Evolutionary conservation across 768 basidiomycete species (phyloP), one percentile per base, ranked within the genome.

Genomic region (Pulveroboletus ravenelii): DNA sequence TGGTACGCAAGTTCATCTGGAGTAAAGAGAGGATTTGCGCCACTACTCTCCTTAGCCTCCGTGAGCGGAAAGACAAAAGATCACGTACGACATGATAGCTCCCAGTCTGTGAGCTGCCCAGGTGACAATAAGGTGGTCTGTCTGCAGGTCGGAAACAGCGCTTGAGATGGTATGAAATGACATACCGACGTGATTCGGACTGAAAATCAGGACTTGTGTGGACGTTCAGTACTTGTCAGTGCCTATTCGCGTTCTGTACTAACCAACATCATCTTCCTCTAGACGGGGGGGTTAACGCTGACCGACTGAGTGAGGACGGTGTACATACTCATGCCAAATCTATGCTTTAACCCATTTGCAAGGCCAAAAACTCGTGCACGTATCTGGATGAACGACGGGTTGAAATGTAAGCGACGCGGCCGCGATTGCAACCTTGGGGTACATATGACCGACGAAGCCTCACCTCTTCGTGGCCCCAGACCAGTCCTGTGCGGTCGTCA

Each of bases 141-240:
- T 6, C 23, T 8, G 10, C 5, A 25, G 17, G 45, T 39, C 43
- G 25, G 31, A 35, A 18, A 17, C 5, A 40, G 18, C 29, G 40
- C 29, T 36, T 15, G 17, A 49, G 12, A 36, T 2, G 30, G 6
- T 9, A 15, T 15, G 27, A 15, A 36, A 46, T 12, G 29, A 59
- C 74, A 37, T 54, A 81, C 83, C 84, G 37, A 85, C 62, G 57
- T 85, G 81, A 61, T 88, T 88, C 27, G 81, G 75, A 52, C 83
- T 82, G 63, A 80, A 85, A 37, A 85, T 60, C 49, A 84, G 70
- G 8, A 84, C 85, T 86, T 55, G 45, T 5, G 8, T 30, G 25
- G 25, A 51, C n/a, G 32, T 37, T 59, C 20, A 67, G 41, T 8
- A 14, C 52, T 25, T 5, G 41, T 25, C 7, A 10, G 27, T 5